These are phyloP conservation scores for Hypoxylon lenormandii DNA, from an alignment of 495 filamentous ascomycete species.

Conservation along the genomic window DNA sequence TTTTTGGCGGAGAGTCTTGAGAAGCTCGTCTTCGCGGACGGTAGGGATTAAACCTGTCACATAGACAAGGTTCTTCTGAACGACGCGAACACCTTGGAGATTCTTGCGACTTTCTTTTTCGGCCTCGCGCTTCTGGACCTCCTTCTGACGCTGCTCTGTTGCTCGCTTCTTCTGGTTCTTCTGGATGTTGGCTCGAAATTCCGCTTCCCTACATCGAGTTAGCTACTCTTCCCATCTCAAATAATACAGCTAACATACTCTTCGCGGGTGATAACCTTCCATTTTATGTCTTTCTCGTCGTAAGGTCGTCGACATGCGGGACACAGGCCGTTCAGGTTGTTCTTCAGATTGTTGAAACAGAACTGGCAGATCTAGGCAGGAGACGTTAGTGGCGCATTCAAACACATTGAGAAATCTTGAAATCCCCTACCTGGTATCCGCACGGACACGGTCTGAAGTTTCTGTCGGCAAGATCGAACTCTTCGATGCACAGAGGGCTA, in stretches of 20 bases:
- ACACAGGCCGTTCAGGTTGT: constrained; percentile 93
- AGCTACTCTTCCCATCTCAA: constrained; percentile 29
- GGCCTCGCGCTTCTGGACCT: constrained; percentile 93
- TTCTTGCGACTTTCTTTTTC: constrained; percentile 95
- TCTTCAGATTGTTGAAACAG: constrained; percentile 98
- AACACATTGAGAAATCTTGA: constrained; percentile 5
- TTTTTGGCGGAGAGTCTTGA: constrained; percentile 84
- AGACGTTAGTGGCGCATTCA: constrained; percentile 28
- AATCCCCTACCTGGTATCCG: constrained; percentile 85
- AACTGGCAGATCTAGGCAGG: constrained; percentile 90
- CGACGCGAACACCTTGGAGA: constrained; percentile 90
- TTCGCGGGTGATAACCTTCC: constrained; percentile 90
- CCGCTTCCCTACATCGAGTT: constrained; percentile 59
- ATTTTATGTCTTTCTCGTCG: constrained; percentile 95
- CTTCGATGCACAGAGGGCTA: constrained; percentile 97
- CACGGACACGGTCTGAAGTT: constrained; percentile 98
- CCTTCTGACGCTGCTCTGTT: constrained; percentile 85
- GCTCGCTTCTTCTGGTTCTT: constrained; percentile 92
- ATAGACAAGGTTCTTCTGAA: constrained; percentile 98
- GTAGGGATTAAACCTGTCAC: constrained; percentile 92
- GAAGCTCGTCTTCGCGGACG: constrained; percentile 87
- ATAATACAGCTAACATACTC: constrained; percentile 71
- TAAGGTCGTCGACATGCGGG: constrained; percentile 95
- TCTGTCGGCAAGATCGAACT: constrained; percentile 95
- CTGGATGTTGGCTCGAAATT: constrained; percentile 85